phyloP scores from a whole-genome alignment of 805 yeast genomes.

The Vanderwaltozyma polyspora region DNA sequence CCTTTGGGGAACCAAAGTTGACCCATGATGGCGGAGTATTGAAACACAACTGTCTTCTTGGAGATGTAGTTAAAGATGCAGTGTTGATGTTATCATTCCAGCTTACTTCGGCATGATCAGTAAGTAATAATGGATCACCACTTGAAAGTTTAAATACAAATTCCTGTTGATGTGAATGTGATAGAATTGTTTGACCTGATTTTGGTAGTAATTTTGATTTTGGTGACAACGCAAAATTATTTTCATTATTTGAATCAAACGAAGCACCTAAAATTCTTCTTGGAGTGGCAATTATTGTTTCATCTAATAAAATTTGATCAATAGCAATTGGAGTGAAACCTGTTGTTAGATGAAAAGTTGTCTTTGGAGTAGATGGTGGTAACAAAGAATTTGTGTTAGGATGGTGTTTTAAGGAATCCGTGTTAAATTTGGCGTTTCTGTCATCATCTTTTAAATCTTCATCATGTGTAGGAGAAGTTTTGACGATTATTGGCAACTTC shows the following conservation, averaged over 20 bases:
- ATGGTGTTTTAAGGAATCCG: no score
- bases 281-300: constrained; percentile 4
- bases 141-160: constrained; percentile 23
- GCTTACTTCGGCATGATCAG: constrained; percentile 20
- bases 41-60: constrained; percentile 6
- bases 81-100: constrained; percentile 11
- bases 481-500: no score
- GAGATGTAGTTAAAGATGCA: constrained; percentile 2
- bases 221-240: constrained; percentile 6
- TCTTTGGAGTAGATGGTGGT: constrained; percentile 20
- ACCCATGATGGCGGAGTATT: constrained; percentile 25
- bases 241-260: neutral
- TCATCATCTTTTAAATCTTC: no score
- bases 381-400: no score
- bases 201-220: constrained; percentile 7
- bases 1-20: constrained; percentile 19
- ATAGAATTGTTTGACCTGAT: neutral
- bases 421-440: no score
- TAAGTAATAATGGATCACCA: constrained; percentile 25
- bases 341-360: constrained; percentile 15
- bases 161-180: constrained; percentile 5
- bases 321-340: constrained; percentile 20
- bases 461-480: no score
- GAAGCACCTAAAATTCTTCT: constrained; percentile 1
- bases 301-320: constrained; percentile 16